These are phyloP conservation scores for Exophiala oligosperma DNA, from an alignment of 2,329 filamentous ascomycete species.

Conservation along the genomic window DNA sequence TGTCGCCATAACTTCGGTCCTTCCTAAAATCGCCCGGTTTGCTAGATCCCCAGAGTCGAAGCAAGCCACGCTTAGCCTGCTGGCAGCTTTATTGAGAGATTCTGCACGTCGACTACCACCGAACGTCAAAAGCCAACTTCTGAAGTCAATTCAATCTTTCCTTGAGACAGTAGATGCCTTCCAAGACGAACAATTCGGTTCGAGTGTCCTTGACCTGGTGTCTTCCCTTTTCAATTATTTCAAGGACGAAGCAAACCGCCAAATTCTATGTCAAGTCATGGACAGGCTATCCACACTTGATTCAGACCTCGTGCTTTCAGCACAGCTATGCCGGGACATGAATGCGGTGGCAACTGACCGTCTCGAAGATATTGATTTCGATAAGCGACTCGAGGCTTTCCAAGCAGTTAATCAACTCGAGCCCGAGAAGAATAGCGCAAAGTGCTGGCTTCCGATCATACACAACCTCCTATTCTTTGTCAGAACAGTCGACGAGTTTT, in stretches of 20 bases:
- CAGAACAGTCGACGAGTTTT: constrained; percentile 81
- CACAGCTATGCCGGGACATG: constrained; percentile 68
- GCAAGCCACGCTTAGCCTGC: constrained; percentile 14
- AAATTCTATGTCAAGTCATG: constrained; percentile 72
- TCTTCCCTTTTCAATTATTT: constrained; percentile 88
- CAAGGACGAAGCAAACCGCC: constrained; percentile 74
- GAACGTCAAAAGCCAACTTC: constrained; percentile 23
- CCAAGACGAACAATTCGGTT: constrained; percentile 57
- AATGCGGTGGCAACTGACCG: constrained; percentile 74
- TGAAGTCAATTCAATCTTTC: constrained; percentile 20
- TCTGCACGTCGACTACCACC: constrained; percentile 18
- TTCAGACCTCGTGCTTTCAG: constrained; percentile 63
- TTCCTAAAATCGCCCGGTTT: constrained; percentile 22
- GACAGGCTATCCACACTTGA: constrained; percentile 68
- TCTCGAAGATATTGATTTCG: constrained; percentile 86
- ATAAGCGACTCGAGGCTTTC: constrained; percentile 76
- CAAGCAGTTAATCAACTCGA: constrained; percentile 65
- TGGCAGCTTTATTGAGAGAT: constrained; percentile 45
- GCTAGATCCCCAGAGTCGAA: constrained; percentile 16
- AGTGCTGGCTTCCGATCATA: constrained; percentile 74
- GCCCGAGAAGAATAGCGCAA: constrained; percentile 65
- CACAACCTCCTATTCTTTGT: constrained; percentile 90
- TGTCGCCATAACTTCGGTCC: constrained; percentile 16
- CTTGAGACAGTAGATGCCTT: constrained; percentile 6
- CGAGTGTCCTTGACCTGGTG: constrained; percentile 70